These are phyloP conservation scores for Calocybe gangraenosa DNA, from an alignment of 768 basidiomycete species.

Conservation along the genomic window DNA sequence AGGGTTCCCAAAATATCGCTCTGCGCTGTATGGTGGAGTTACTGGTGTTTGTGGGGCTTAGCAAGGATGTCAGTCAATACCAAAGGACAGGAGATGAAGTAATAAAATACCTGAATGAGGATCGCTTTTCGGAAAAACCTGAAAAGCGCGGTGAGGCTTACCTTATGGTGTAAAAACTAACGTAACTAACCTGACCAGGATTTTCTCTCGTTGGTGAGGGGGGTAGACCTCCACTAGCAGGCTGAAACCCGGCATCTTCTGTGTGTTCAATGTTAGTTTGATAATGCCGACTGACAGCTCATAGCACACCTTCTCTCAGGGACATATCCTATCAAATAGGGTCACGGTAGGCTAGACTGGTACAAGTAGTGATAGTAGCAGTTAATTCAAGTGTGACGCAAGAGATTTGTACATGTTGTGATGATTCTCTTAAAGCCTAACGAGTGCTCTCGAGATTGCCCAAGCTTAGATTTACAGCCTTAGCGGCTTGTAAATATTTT, in stretches of 20 bases:
- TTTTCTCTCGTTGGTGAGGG: conserved; percentile 45
- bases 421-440: too few species aligned
- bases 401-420: conserved; percentile 11
- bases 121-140: conserved; percentile 49
- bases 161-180: not conserved
- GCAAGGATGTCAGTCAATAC: not conserved
- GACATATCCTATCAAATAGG: too few species aligned
- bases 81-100: not conserved
- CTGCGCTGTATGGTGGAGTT: conserved; percentile 18
- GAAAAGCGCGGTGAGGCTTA: not conserved
- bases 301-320: conserved; percentile 23
- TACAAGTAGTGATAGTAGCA: not conserved
- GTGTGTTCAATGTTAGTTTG: not conserved
- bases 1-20: conserved; percentile 39
- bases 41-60: conserved; percentile 16
- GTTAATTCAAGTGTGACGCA: conserved; percentile 14
- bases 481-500: too few species aligned
- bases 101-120: conserved; percentile 29
- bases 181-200: conserved; percentile 33
- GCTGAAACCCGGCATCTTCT: conserved; percentile 39
- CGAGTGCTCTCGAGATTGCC: too few species aligned
- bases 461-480: too few species aligned
- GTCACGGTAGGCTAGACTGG: too few species aligned
- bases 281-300: not conserved
- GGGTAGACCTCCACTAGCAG: conserved; percentile 27